Percentiles rank a stretch among this genome's conserved stretches.
These are phyloP conservation scores for Zymoseptoria tritici DNA, from an alignment of 2,329 filamentous ascomycete genomes.

Conservation along the genomic window DNA sequence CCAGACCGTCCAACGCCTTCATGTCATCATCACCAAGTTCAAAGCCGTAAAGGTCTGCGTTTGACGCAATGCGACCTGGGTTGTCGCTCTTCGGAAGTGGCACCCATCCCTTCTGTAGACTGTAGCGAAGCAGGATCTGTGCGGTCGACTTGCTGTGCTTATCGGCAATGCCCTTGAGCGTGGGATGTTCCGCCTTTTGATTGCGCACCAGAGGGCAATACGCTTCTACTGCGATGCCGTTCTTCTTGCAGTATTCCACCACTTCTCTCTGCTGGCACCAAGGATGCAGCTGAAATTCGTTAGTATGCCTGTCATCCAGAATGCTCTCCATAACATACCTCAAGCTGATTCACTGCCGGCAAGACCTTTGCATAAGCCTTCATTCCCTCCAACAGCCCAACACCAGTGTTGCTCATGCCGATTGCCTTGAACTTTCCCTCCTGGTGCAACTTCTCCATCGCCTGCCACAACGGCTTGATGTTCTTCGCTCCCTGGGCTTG, in stretches of 20 bases:
- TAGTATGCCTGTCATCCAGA: slow-evolving; percentile 3
- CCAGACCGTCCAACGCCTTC: slow-evolving; percentile 44
- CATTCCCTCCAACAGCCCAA: slow-evolving; percentile 61
- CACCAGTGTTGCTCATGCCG: slow-evolving; percentile 66
- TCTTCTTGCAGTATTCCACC: slow-evolving; percentile 50
- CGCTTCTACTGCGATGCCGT: slow-evolving; percentile 55
- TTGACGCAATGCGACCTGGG: slow-evolving; percentile 58
- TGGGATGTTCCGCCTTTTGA: slow-evolving; percentile 61
- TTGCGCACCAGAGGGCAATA: slow-evolving; percentile 65
- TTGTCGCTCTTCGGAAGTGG: slow-evolving; percentile 69
- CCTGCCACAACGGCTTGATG: slow-evolving; percentile 58
- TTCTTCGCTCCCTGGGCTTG: slow-evolving; percentile 44
- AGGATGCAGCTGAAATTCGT: slow-evolving; percentile 54
- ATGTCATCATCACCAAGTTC: slow-evolving; percentile 52
- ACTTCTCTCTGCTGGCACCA: slow-evolving; percentile 60
- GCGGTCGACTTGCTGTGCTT: slow-evolving; percentile 68
- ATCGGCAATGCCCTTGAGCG: slow-evolving; percentile 55
- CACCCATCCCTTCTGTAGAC: slow-evolving; percentile 65
- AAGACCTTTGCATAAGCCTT: slow-evolving; percentile 56
- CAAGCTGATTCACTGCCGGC: slow-evolving; percentile 66
- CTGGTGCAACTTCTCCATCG: slow-evolving; percentile 53
- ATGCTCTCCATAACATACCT: slow-evolving; percentile 44
- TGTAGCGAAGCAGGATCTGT: slow-evolving; percentile 74
- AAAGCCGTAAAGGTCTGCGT: slow-evolving; percentile 57
- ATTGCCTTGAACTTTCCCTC: slow-evolving; percentile 58